Base-by-base conservation (phyloP, 257 asterid species). In the Primulina huaijiensis region DNA sequence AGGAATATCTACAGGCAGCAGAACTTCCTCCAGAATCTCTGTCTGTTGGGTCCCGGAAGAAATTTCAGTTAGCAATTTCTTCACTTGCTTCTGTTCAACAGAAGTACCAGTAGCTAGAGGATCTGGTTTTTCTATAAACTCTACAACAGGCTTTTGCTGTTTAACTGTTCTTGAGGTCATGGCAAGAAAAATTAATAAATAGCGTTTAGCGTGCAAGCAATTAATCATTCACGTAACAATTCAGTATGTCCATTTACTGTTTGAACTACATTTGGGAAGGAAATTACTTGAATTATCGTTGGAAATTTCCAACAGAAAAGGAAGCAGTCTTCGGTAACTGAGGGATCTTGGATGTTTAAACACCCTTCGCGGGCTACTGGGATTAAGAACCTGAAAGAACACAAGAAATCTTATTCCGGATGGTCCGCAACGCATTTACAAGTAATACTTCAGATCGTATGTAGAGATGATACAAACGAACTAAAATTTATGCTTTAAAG, bases 311-410 rank as follows among this genome's bases (percentile, higher is more conserved):
- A 82, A 82, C 81, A 92, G 90, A 80, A 75, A 85, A 4, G 98
- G 98, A 64, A 90, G 92, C 75, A 89, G 62, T 77, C 91, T 82
- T 81, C 88, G 84, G 80, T 86, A 90, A 82, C 96, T 84, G 74
- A 82, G 76, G 29, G 95, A 88, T 75, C 82, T 74, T 68, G 84
- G 74, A 69, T 87, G 68, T 73, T 82, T 84, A 72, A 82, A 82
- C 73, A 88, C 82, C 79, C 84, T 88, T 71, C 70, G 64, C 37
- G 78, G 88, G 40, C 94, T 85, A 72, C 89, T 83, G 35, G 90
- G 92, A 77, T 79, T 83, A 62, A 86, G 85, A 73, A 81, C 83
- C 98, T 92, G 84, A 31, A 50, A 25, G 31, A 60, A 59, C 8
- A 21, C 58, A 76, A 73, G 31, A 50, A 12, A 62, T 23, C 21